A percentile compares a stretch with the other conserved stretches of the same genome.
Conservation (phyloP, 1,284 basidiomycete species). For the Cerioporus squamosus region DNA sequence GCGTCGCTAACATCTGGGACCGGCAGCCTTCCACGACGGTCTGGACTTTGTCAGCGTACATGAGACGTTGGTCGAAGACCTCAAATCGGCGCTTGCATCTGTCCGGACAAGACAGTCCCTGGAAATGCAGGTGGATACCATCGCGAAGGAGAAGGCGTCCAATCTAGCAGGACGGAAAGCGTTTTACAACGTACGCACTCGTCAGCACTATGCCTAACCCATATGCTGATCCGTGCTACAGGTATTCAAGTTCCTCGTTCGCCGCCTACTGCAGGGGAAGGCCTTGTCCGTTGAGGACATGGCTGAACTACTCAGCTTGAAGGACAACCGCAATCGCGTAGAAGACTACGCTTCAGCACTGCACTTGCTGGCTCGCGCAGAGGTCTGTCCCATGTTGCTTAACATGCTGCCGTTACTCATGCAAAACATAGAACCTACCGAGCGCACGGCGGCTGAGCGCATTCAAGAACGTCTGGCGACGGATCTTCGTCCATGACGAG, state of each 20-base stretch:
- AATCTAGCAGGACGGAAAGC: conserved; percentile 48
- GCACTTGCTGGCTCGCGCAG: conserved; percentile 58
- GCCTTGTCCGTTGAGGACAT: conserved; percentile 70
- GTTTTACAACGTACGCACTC: conserved; percentile 46
- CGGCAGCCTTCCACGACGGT: conserved; percentile 69
- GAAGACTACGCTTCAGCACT: conserved; percentile 70
- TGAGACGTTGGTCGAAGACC: conserved; percentile 61
- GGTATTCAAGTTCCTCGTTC: conserved; percentile 69
- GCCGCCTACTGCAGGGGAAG: conserved; percentile 70
- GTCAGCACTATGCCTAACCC: conserved; percentile 37
- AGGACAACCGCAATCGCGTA: conserved; percentile 59
- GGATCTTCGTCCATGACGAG: conserved; percentile 90
- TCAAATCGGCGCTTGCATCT: conserved; percentile 51
- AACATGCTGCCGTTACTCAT: not conserved
- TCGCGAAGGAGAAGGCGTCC: conserved; percentile 58
- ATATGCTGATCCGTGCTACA: conserved; percentile 28
- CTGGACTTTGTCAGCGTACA: conserved; percentile 80
- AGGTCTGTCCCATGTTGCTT: conserved; percentile 43
- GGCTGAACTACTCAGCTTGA: conserved; percentile 73
- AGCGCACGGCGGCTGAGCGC: conserved; percentile 71
- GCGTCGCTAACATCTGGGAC: conserved; percentile 6
- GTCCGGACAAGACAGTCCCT: conserved; percentile 63
- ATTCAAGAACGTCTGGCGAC: conserved; percentile 80
- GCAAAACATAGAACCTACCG: conserved; percentile 60
- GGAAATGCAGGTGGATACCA: conserved; percentile 68